These are phyloP conservation scores for Fusarium albosuccineum DNA, from an alignment of 2,329 filamentous ascomycete species.

Conservation along the genomic window DNA sequence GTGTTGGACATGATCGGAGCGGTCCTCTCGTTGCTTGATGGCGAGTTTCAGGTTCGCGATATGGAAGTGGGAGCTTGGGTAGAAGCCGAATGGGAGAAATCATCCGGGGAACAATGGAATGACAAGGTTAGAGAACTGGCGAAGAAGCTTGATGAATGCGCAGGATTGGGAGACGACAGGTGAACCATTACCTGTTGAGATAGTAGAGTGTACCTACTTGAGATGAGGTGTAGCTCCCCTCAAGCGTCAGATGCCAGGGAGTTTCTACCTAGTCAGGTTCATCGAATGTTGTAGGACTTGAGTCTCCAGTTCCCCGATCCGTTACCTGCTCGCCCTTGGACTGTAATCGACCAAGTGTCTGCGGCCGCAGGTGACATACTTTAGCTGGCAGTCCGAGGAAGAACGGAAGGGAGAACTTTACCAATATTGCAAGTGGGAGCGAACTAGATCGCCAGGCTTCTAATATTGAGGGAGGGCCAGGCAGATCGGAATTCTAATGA, in stretches of 20 bases:
- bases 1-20: constrained; percentile 3
- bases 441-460: neutral
- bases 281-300: neutral
- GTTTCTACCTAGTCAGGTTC: too few relatives aligned
- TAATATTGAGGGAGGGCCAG: too few relatives aligned
- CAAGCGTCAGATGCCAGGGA: too few relatives aligned
- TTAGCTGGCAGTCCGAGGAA: neutral
- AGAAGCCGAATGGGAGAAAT: constrained; percentile 54
- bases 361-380: neutral
- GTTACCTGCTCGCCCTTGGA: constrained; percentile 4
- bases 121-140: neutral
- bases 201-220: too few relatives aligned
- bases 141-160: neutral
- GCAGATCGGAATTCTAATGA: too few relatives aligned
- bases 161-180: too few relatives aligned
- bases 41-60: neutral
- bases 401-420: neutral
- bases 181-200: too few relatives aligned
- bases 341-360: constrained; percentile 9
- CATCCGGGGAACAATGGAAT: neutral
- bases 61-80: constrained; percentile 7
- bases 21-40: constrained; percentile 5
- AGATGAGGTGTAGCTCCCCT: too few relatives aligned
- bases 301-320: constrained; percentile 7
- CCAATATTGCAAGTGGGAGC: neutral